Percentiles rank a stretch among this genome's conserved stretches.
phyloP scores from a whole-genome alignment of 345 rosid genomes.

The Lepidium didymum region DNA sequence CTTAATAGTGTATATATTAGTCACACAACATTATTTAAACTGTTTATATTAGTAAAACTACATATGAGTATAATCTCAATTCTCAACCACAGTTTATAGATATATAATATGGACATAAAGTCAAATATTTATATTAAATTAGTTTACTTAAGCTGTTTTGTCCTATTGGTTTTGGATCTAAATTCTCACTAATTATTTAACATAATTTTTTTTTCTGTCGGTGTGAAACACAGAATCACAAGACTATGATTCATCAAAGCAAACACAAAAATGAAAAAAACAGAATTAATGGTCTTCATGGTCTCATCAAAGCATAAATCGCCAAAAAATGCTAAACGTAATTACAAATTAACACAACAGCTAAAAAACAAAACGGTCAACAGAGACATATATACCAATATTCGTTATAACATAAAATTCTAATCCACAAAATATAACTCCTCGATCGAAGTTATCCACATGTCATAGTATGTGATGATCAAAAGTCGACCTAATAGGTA shows the following conservation, averaged over 20 bases:
- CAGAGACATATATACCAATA: constrained; percentile 1
- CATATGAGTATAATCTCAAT: not conserved
- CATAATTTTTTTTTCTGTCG: not conserved
- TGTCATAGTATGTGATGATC: constrained; percentile 15
- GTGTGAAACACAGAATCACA: not conserved
- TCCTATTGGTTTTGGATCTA: not conserved
- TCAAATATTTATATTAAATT: not conserved
- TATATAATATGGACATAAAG: not conserved
- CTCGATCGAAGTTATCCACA: constrained; percentile 18
- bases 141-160: not conserved
- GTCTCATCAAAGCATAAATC: not conserved
- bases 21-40: not conserved
- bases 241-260: not conserved
- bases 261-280: not conserved
- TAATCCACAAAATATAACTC: constrained; percentile 16
- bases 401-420: not conserved
- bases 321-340: not conserved
- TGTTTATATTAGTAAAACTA: not conserved
- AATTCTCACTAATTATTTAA: not conserved
- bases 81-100: not conserved
- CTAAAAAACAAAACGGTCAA: constrained; percentile 24
- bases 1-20: not conserved
- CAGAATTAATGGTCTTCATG: not conserved
- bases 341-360: not conserved
- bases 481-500: not conserved